These are phyloP conservation scores for Dipodascus albidus DNA, from an alignment of 805 yeast species.

Conservation along the genomic window DNA sequence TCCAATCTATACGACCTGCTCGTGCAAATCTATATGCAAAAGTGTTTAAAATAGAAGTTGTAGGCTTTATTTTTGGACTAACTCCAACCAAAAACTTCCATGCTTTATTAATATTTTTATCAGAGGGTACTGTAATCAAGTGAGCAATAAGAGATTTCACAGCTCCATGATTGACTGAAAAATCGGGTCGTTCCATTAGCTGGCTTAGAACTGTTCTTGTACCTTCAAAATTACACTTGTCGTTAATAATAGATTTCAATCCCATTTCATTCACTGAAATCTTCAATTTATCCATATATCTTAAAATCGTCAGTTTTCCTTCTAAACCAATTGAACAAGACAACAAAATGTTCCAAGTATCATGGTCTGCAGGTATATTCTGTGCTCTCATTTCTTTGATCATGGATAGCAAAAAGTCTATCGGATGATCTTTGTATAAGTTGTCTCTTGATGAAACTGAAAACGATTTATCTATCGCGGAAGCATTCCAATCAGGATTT, in stretches of 20 bases:
- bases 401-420: slow-evolving; percentile 3
- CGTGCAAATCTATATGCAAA: slow-evolving; percentile 8
- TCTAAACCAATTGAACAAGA: slow-evolving; percentile 4
- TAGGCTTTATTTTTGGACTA: slow-evolving; percentile 6
- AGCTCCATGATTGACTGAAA: slow-evolving; percentile 2
- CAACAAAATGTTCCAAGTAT: slow-evolving; percentile 16
- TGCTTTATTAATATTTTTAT: slow-evolving; percentile 11
- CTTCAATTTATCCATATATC: slow-evolving; percentile 9
- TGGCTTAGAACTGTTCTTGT: slow-evolving; percentile 3
- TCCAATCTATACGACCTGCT: slow-evolving; percentile 11
- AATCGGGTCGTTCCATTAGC: background rate
- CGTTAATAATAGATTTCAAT: slow-evolving; percentile 8
- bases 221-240: slow-evolving; percentile 9
- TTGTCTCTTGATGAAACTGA: background rate
- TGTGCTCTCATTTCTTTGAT: slow-evolving; percentile 9
- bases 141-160: slow-evolving; percentile 9
- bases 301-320: slow-evolving; percentile 4
- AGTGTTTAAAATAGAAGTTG: slow-evolving; percentile 10
- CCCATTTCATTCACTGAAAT: slow-evolving; percentile 11
- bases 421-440: slow-evolving; percentile 9
- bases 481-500: background rate
- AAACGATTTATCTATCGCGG: background rate
- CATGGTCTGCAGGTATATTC: slow-evolving; percentile 10
- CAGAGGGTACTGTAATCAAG: slow-evolving; percentile 6
- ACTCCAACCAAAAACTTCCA: slow-evolving; percentile 14